phyloP scores from a whole-genome alignment of 2,329 filamentous ascomycete genomes.

The Ceratocystis lukuohia region DNA sequence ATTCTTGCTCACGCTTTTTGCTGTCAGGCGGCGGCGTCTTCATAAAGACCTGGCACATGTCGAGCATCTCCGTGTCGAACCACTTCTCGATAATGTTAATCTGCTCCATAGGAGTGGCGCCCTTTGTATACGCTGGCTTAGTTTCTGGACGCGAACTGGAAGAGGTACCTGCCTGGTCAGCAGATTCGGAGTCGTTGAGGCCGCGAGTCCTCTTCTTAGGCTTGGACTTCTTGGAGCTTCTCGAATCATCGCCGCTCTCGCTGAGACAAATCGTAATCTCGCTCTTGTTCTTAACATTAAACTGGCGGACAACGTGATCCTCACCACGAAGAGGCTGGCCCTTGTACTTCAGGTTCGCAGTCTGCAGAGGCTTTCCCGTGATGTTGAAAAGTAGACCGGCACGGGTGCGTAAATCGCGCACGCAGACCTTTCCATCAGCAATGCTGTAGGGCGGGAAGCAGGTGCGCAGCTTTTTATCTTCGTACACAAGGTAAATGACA shows the following conservation, averaged over 20 bases:
- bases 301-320: constrained; percentile 39
- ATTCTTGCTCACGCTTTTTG: constrained; percentile 59
- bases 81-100: constrained; percentile 52
- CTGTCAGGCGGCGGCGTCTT: constrained; percentile 48
- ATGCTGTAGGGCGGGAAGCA: constrained; percentile 61
- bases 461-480: constrained; percentile 11
- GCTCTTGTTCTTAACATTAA: constrained; percentile 47
- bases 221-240: constrained; percentile 30
- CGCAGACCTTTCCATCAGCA: constrained; percentile 55
- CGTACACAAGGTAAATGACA: constrained; percentile 10
- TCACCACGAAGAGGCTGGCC: constrained; percentile 39
- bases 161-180: neutral
- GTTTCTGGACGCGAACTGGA: neutral
- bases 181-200: constrained; percentile 9
- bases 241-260: constrained; percentile 2
- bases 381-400: constrained; percentile 53
- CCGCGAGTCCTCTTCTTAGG: constrained; percentile 33
- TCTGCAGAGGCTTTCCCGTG: constrained; percentile 52
- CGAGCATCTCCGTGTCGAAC: constrained; percentile 52
- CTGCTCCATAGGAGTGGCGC: constrained; percentile 38
- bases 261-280: constrained; percentile 37
- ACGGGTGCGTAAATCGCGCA: constrained; percentile 54
- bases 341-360: constrained; percentile 46
- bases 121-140: neutral
- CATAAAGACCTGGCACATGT: constrained; percentile 49